Percentiles rank a stretch among this genome's conserved stretches.
Conservation (phyloP, 306 rosid genomes). For the Vicia faba region DNA sequence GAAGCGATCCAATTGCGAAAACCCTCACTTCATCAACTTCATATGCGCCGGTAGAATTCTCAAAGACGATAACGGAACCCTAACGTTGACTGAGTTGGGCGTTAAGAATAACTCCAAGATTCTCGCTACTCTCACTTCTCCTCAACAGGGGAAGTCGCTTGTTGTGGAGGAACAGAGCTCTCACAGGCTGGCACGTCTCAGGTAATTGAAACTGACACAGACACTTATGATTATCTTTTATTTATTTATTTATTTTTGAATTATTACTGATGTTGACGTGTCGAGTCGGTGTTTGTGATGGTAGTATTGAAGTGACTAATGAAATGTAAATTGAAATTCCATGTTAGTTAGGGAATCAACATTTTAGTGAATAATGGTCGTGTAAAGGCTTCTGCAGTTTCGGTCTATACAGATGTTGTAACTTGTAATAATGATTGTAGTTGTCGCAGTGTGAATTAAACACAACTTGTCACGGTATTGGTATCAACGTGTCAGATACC, state of each 20-base stretch:
- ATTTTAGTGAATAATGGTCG: too few relatives aligned
- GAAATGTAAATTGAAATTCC: neutral
- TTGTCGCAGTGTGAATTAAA: too few relatives aligned
- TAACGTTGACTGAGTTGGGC: constrained; percentile 61
- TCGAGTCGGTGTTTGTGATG: too few relatives aligned
- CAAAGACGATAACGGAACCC: constrained; percentile 60
- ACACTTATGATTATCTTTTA: too few relatives aligned
- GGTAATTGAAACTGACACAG: constrained; percentile 28
- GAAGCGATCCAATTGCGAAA: constrained; percentile 58
- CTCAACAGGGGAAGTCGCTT: constrained; percentile 55
- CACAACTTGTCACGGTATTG: too few relatives aligned
- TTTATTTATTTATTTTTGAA: too few relatives aligned
- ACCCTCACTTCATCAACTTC: constrained; percentile 62
- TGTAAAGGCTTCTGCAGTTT: too few relatives aligned
- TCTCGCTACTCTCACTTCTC: constrained; percentile 53
- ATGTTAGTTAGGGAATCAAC: neutral
- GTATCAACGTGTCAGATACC: too few relatives aligned
- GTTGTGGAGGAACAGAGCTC: constrained; percentile 83
- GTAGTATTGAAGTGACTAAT: neutral
- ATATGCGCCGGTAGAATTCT: constrained; percentile 75
- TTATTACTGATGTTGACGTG: too few relatives aligned
- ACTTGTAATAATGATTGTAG: too few relatives aligned
- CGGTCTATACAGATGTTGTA: too few relatives aligned
- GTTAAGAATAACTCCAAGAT: constrained; percentile 74
- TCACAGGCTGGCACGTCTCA: constrained; percentile 65